Evolutionary conservation across 73 alveolate genomes (phyloP), one percentile per base, ranked within the genome.

Genomic region (Paramecium tetraurelia): DNA sequence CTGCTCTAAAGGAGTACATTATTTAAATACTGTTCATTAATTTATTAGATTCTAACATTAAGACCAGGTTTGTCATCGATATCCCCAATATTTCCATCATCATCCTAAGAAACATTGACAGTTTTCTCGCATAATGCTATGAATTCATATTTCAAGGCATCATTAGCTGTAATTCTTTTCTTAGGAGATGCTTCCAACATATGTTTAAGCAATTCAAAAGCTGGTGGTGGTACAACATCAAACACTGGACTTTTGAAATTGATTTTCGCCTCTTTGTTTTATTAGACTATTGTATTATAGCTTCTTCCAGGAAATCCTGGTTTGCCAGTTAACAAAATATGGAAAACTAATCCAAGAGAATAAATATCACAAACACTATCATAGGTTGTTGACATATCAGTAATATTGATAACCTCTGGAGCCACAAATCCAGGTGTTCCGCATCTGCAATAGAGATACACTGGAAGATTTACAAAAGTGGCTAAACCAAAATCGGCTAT

Each of bases 401-500:
- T 89, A 21, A 89, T 89, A 46, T 89, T 89, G 16, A 89, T 89
- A 18, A 89, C 94, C 50, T 89, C 94, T 29, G 94, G 94, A 7
- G 94, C 94, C 10, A 89, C 94, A 29, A 89, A 89, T 70, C 94
- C 94, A 12, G 94, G 94, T 44, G 94, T 89, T 24, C 94, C 94
- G 53, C 94, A 89, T 72, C 94, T 89, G 20, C 86, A 77, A 43
- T 70, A 89, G 16, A 89, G 35, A 72, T 70, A 89, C 2, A 59
- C 94, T 16, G 86, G 92, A 14, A 44, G 75, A 89, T 89, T 83
- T 3, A 58, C 89, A 46, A 59, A 70, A 1, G 94, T 89, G 46
- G 94, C 94, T 40, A 89, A 83, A 10, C 94, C 94, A 18, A 89
- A 89, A 71, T 89, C 94, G 8, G 87, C 94, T 18, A 89, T 89